These are phyloP conservation scores for Metroxylon sagu DNA, from an alignment of 176 grass and related monocot genomes.

Conservation along the genomic window DNA sequence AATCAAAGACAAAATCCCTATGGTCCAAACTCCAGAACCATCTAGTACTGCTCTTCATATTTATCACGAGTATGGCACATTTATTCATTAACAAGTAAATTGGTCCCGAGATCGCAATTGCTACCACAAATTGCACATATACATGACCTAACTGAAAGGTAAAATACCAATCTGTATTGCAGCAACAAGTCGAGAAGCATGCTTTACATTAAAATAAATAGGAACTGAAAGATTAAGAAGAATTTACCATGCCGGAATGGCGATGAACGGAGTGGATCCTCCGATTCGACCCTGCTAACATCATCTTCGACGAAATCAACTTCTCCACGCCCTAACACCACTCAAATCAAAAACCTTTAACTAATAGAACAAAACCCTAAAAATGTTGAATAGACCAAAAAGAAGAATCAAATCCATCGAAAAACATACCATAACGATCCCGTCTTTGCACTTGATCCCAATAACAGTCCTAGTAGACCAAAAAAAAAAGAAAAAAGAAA, in stretches of 20 bases:
- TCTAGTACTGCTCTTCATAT: no score
- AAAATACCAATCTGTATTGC: no score
- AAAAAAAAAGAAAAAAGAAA: conserved; percentile 6
- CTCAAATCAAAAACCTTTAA: conserved; percentile 11
- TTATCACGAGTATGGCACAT: no score
- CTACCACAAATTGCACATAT: no score
- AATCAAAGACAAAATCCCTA: no score
- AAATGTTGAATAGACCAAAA: neutral
- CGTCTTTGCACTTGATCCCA: conserved; percentile 95
- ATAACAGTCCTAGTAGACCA: conserved; percentile 48
- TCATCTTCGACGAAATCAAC: conserved; percentile 75
- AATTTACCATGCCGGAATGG: conserved; percentile 64
- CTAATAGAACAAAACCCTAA: neutral
- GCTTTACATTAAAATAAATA: neutral
- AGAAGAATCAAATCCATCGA: neutral
- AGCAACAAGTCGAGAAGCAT: no score
- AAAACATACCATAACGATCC: conserved; percentile 54
- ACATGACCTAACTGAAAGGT: no score
- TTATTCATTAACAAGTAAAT: no score
- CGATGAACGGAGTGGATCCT: conserved; percentile 73
- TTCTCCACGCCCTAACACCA: conserved; percentile 66
- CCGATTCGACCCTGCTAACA: conserved; percentile 68
- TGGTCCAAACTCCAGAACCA: no score
- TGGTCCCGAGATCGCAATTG: no score
- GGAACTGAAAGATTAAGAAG: neutral